Base-by-base conservation (phyloP, 768 basidiomycete species). In the Suillus variegatus region DNA sequence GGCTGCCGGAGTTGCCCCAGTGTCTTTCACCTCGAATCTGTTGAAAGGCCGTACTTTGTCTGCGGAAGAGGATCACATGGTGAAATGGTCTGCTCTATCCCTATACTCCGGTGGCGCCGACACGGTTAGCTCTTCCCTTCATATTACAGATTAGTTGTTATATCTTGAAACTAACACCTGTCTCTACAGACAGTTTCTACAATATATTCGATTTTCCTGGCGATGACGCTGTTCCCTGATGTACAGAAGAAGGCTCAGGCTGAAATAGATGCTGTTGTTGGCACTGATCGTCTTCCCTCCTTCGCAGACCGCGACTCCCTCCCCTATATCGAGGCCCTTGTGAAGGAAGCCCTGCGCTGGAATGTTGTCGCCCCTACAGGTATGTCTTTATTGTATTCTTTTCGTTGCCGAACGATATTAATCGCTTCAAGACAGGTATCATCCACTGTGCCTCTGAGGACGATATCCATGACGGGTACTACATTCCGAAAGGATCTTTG, bases 241-340 rank as follows among this genome's bases (percentile, higher is more conserved):
- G 85, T 77, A n/a, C 81, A 81, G 66, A 83, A 79, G 73, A 88
- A 83, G 72, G 88, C 88, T 12, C 88, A 88, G 68, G 79, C 77
- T 63, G 88, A 89, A 74, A 84, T 90, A 68, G 88, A 89, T 71
- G 72, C 80, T 38, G 81, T 89, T 14, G 72, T 89, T 68, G 88
- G 88, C 64, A 77, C 74, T 67, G 85, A 87, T 68, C 82, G 88
- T 65, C 82, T 89, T 40, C 88, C 88, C 65, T 84, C 81, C 22
- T 85, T 86, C 73, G 74, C 79, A 63, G 88, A 90, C 75, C 85
- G 88, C 25, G 78, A 82, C 38, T 73, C 81, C 20, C 77, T 90
- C 32, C 89, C 89, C 4, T 90, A 87, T 69, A 69, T 86, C 62
- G 83, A 88, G 66, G 88, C 88, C 4, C 79, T 90, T 20, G 75